phyloP scores from a whole-genome alignment of 1,284 basidiomycete genomes.

The Leccinum solheimii region DNA sequence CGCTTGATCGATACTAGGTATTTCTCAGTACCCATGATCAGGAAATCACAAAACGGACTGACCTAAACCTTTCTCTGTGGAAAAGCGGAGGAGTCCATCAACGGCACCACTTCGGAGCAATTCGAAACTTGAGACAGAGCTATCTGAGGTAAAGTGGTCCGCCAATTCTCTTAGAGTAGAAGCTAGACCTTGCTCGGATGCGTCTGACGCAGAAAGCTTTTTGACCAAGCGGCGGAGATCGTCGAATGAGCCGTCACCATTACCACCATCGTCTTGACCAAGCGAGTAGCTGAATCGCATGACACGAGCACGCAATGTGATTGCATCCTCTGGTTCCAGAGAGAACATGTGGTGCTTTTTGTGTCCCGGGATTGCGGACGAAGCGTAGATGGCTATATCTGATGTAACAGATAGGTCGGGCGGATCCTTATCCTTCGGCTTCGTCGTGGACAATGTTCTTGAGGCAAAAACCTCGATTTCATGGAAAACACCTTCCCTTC shows the following conservation, averaged over 20 bases:
- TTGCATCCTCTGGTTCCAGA: slow-evolving; percentile 83
- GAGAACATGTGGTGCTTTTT: slow-evolving; percentile 66
- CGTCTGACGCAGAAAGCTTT: slow-evolving; percentile 53
- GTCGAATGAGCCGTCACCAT: slow-evolving; percentile 65
- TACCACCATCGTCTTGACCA: slow-evolving; percentile 57
- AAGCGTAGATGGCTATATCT: slow-evolving; percentile 35
- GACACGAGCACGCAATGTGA: slow-evolving; percentile 85
- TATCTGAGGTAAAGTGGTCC: slow-evolving; percentile 75
- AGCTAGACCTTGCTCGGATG: slow-evolving; percentile 66
- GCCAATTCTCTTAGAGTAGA: slow-evolving; percentile 73
- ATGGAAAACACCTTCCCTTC: slow-evolving; percentile 91
- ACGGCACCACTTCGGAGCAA: slow-evolving; percentile 91
- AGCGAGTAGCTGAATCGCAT: slow-evolving; percentile 78
- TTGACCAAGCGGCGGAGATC: slow-evolving; percentile 67
- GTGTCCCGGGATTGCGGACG: slow-evolving; percentile 56
- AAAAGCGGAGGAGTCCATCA: slow-evolving; percentile 82
- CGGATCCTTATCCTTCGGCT: slow-evolving; percentile 52
- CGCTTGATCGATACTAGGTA: slow-evolving; percentile 53
- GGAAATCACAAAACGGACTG: slow-evolving; percentile 13
- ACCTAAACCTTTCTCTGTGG: slow-evolving; percentile 58
- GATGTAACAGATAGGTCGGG: slow-evolving; percentile 41
- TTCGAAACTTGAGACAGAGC: slow-evolving; percentile 94
- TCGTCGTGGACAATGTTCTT: slow-evolving; percentile 56
- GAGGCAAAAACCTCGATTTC: slow-evolving; percentile 80
- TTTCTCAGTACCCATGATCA: slow-evolving; percentile 11